These are phyloP conservation scores for Rhododendron vialii DNA, from an alignment of 148 eudicot genomes.

Conservation along the genomic window DNA sequence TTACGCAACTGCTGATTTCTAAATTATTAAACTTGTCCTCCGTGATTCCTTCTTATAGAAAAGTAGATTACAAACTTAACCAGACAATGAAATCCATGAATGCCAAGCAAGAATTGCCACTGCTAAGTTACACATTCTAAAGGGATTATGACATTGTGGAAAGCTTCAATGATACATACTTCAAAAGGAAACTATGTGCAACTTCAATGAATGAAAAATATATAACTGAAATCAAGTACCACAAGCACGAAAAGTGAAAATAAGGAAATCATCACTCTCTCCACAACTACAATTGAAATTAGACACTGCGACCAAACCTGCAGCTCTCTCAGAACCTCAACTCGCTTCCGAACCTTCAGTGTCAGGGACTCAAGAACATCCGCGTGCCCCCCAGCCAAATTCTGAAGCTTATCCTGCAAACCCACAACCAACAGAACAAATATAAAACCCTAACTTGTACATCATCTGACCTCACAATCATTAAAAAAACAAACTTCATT, in stretches of 20 bases:
- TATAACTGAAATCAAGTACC: no score
- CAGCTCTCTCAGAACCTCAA: constrained; percentile 59
- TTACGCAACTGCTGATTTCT: not conserved
- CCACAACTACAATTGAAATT: not conserved
- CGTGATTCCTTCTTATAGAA: not conserved
- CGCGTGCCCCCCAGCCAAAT: constrained; percentile 64
- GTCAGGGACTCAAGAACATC: constrained; percentile 61
- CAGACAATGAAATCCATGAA: no score
- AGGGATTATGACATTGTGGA: no score
- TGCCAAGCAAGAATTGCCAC: no score
- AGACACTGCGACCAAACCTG: constrained; percentile 42
- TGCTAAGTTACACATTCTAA: no score
- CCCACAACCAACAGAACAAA: not conserved
- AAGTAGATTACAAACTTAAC: not conserved
- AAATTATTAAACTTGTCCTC: not conserved
- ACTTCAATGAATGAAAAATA: no score
- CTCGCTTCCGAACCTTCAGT: constrained; percentile 74
- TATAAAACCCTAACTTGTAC: not conserved
- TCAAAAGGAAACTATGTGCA: no score
- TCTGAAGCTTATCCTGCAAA: constrained; percentile 71
- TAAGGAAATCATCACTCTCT: no score
- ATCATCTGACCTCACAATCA: not conserved
- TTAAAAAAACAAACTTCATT: not conserved
- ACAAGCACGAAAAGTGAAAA: not conserved
- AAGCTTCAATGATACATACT: no score